A percentile compares a stretch with the other conserved stretches of the same genome.
These are phyloP conservation scores for Malassezia obtusa DNA, from an alignment of 1,284 basidiomycete genomes.

Conservation along the genomic window DNA sequence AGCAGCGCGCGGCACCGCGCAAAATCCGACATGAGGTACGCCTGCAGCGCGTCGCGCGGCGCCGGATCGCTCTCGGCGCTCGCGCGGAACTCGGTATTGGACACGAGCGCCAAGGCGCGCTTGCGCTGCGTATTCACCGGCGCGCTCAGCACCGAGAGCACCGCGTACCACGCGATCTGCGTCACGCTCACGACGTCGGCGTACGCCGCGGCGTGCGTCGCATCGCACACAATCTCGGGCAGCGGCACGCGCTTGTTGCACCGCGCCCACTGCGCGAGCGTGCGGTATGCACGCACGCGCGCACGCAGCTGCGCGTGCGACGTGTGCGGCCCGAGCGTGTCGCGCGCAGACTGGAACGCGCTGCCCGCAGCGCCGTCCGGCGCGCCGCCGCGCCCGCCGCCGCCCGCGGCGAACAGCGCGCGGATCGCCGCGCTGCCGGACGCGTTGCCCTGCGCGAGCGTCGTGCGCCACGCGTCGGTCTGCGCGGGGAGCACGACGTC, in stretches of 20 bases:
- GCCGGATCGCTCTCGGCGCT: not conserved
- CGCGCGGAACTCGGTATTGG: not conserved
- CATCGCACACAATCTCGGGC: conserved; percentile 3
- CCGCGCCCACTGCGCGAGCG: conserved; percentile 20
- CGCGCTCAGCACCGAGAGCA: conserved; percentile 6
- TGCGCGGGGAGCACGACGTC: conserved; percentile 53
- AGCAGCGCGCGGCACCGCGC: conserved; percentile 7
- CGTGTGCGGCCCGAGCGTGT: not conserved
- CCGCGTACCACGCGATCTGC: conserved; percentile 12
- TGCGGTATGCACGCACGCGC: conserved; percentile 6
- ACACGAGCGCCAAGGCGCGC: not conserved
- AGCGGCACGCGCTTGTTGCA: conserved; percentile 25
- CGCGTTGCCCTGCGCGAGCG: conserved; percentile 17
- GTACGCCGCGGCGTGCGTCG: not conserved
- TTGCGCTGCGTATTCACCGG: not conserved
- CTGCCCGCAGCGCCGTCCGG: not conserved
- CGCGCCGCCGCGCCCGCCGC: conserved; percentile 12
- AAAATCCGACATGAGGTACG: conserved; percentile 10
- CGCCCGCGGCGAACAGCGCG: conserved; percentile 42
- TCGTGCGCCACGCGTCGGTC: conserved; percentile 13
- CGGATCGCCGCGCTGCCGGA: conserved; percentile 38
- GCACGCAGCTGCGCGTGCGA: not conserved
- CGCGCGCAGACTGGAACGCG: not conserved
- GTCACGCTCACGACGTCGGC: not conserved
- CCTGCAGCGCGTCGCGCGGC: conserved; percentile 3